These are phyloP conservation scores for Emmonsia crescens DNA, from an alignment of 2,329 filamentous ascomycete species.

Conservation along the genomic window DNA sequence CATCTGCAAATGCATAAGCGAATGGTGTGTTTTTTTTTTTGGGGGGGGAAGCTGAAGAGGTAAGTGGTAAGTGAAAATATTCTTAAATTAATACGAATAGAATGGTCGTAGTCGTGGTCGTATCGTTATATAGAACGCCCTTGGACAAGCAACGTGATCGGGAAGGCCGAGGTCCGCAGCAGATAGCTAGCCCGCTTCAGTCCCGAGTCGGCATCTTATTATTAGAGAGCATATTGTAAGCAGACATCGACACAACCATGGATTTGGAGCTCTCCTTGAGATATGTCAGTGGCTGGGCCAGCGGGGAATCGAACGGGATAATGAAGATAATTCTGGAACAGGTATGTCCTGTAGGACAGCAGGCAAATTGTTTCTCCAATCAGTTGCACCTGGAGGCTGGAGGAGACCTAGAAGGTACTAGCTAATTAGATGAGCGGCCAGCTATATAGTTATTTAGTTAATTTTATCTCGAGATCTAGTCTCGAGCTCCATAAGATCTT, in stretches of 20 bases:
- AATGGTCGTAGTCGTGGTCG: too few species aligned
- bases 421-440: background rate
- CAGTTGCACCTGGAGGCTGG: background rate
- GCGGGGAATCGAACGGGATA: background rate
- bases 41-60: background rate
- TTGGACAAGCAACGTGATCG: too few species aligned
- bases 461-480: background rate
- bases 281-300: background rate
- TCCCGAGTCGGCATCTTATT: background rate
- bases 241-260: background rate
- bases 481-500: background rate
- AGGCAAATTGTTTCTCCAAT: background rate
- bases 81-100: background rate
- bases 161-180: background rate
- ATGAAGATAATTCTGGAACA: background rate
- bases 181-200: background rate
- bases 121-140: background rate
- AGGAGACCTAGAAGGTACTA: too few species aligned
- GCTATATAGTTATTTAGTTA: too few species aligned
- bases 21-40: background rate
- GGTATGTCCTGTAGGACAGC: background rate
- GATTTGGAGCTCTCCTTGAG: background rate
- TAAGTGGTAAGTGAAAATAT: background rate
- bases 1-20: background rate
- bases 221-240: background rate